Base-by-base conservation (phyloP, 768 basidiomycete species). In the Suillus lakei region DNA sequence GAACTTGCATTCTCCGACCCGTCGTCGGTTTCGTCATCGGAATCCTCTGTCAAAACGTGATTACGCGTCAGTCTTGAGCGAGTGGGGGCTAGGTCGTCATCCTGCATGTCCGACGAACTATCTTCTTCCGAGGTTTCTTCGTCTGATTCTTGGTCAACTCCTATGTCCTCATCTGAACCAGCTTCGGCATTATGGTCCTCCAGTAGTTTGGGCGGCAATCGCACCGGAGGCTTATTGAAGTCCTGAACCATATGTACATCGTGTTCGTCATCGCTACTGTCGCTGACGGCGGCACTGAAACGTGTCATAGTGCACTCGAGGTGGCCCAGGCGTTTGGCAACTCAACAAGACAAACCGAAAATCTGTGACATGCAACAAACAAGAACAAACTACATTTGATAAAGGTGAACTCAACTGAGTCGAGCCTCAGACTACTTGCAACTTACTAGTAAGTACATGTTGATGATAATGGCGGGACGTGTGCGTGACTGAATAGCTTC, bases 251-350 rank as follows among this genome's bases (percentile, higher is more conserved):
- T 61, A 63, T 77, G 71, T 7, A 76, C 67, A 39, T 79, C 78
- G 39, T 81, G 81, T 61, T 84, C 85, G 73, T 86, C 84, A 72
- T 86, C 86, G 62, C 81, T 82, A 68, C 76, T 81, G 74, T 88
- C 88, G 76, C 85, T 87, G 21, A 81, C 79, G 73, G 85, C 84
- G 36, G 90, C 90, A 64, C 85, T 84, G 79, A 91, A 92, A 61
- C 90, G 88, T 65, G 88, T 83, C 89, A 91, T 91, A 56, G 68
- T 72, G 39, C 64, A 64, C 63, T 60, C 43, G 58, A 34, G n/a
- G 48, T 61, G 15, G 46, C 61, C 56, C 38, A 59, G 26, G 28
- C 39, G 58, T 59, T 39, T 41, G n/a, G 18, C 58, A 30, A 61
- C 68, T 48, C 60, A 64, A 76, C 72, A 72, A 74, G 64, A 67